Percentiles rank a stretch among this genome's conserved stretches.
Evolutionary conservation across 192 early-diverging fungal species (phyloP).

Genomic region (Backusella liffmaniae): DNA sequence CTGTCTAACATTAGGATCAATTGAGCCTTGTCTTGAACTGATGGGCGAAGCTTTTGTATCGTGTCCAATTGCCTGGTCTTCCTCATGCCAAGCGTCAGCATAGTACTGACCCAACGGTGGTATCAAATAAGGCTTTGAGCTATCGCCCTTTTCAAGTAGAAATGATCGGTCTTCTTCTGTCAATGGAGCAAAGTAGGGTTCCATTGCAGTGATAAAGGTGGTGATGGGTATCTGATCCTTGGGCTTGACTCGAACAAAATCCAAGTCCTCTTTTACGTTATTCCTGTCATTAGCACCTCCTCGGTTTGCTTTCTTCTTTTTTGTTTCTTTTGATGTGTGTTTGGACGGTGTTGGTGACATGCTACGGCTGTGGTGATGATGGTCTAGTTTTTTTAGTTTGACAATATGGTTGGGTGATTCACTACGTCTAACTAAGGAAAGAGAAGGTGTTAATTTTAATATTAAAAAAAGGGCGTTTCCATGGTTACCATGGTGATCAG

Average conservation of each 20-base stretch:
- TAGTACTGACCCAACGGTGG: conserved; percentile 84
- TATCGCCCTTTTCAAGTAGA: conserved; percentile 53
- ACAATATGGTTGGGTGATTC: conserved; percentile 22
- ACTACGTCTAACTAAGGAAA: conserved; percentile 13
- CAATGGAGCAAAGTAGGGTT: conserved; percentile 83
- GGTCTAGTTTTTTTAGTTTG: conserved; percentile 24
- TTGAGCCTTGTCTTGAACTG: conserved; percentile 13
- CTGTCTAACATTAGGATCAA: background rate
- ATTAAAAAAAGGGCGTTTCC: background rate
- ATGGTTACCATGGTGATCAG: conserved; percentile 10
- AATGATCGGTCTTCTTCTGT: conserved; percentile 80
- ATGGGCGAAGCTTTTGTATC: conserved; percentile 26
- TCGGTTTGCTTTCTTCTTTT: conserved; percentile 16
- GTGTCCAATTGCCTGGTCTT: conserved; percentile 55
- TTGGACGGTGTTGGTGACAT: conserved; percentile 13
- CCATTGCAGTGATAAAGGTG: conserved; percentile 81
- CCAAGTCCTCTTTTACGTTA: conserved; percentile 19
- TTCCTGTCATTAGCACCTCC: background rate
- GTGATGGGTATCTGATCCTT: conserved; percentile 77
- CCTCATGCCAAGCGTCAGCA: conserved; percentile 60
- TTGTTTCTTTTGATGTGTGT: background rate
- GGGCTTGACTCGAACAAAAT: conserved; percentile 37
- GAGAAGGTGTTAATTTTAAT: background rate
- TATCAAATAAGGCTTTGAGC: conserved; percentile 59
- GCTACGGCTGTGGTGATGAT: background rate